These are phyloP conservation scores for Curvularia sp. DNA, from an alignment of 2,329 filamentous ascomycete genomes.

Conservation along the genomic window DNA sequence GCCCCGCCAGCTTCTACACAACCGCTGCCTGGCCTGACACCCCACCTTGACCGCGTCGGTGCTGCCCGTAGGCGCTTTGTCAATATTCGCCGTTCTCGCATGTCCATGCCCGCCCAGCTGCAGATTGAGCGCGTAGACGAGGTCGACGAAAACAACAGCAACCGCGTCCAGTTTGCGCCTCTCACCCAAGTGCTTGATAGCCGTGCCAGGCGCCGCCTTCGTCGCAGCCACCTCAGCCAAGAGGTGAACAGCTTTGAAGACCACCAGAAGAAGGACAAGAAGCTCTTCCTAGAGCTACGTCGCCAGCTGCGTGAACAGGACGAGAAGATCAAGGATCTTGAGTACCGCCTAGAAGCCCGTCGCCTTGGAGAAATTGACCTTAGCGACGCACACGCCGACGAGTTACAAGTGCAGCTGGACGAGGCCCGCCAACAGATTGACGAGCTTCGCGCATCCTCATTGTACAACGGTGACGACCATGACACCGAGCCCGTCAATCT, in stretches of 20 bases:
- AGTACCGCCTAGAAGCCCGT: constrained; percentile 46
- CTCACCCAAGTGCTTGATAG: constrained; percentile 43
- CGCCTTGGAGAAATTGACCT: constrained; percentile 52
- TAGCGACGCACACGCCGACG: constrained; percentile 44
- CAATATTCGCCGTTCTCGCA: constrained; percentile 40
- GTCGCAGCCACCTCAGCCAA: constrained; percentile 52
- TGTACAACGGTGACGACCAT: constrained; percentile 40
- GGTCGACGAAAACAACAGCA: constrained; percentile 24
- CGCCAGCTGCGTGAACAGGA: constrained; percentile 50
- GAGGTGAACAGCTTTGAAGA: constrained; percentile 51
- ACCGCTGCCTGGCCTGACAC: constrained; percentile 41
- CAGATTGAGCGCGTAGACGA: constrained; percentile 38
- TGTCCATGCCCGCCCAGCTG: constrained; percentile 49
- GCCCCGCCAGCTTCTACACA: constrained; percentile 35
- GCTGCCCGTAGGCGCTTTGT: constrained; percentile 36
- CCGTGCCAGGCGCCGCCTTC: constrained; percentile 50
- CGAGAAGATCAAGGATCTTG: constrained; percentile 47
- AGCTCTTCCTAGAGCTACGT: constrained; percentile 48
- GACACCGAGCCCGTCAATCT: constrained; percentile 26
- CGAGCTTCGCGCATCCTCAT: constrained; percentile 42
- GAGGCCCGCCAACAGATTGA: constrained; percentile 48
- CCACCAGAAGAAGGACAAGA: constrained; percentile 48
- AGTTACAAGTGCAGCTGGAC: constrained; percentile 46
- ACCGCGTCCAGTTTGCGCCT: constrained; percentile 46
- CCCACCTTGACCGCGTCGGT: constrained; percentile 43